Conservation (phyloP, 805 yeast genomes). For the Wickerhamiella siamensis region DNA sequence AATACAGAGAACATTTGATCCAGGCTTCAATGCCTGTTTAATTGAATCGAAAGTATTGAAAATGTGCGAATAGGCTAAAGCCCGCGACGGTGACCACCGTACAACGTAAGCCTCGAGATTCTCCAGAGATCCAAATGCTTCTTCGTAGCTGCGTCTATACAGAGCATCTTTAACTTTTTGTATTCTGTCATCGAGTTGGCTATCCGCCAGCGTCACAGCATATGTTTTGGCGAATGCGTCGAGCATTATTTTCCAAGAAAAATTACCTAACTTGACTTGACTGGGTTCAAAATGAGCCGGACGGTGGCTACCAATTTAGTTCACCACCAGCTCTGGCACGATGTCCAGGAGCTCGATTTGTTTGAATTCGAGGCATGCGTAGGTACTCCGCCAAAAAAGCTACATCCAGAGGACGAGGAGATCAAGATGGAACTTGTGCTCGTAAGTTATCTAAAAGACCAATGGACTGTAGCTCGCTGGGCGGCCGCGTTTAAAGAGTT, state of each 20-base stretch:
- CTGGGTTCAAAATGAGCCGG: neutral
- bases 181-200: constrained; percentile 29
- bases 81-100: constrained; percentile 78
- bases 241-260: too few relatives aligned
- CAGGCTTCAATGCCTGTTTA: constrained; percentile 23
- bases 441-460: constrained; percentile 15
- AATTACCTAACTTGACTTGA: too few relatives aligned
- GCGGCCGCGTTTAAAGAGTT: constrained; percentile 21
- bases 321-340: constrained; percentile 28
- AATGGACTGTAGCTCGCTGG: constrained; percentile 26
- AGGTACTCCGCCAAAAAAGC: constrained; percentile 25
- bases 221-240: constrained; percentile 20
- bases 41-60: constrained; percentile 39
- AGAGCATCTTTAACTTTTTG: constrained; percentile 60
- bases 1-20: constrained; percentile 39
- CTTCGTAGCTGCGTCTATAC: constrained; percentile 52
- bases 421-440: constrained; percentile 13
- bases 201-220: constrained; percentile 14
- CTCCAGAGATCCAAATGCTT: constrained; percentile 50
- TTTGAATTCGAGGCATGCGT: constrained; percentile 10
- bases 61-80: constrained; percentile 57
- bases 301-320: constrained; percentile 20
- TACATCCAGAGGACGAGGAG: constrained; percentile 25
- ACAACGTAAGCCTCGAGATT: constrained; percentile 65
- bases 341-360: constrained; percentile 13